These are phyloP conservation scores for Debaryomyces maramus DNA, from an alignment of 805 yeast genomes.

Conservation along the genomic window DNA sequence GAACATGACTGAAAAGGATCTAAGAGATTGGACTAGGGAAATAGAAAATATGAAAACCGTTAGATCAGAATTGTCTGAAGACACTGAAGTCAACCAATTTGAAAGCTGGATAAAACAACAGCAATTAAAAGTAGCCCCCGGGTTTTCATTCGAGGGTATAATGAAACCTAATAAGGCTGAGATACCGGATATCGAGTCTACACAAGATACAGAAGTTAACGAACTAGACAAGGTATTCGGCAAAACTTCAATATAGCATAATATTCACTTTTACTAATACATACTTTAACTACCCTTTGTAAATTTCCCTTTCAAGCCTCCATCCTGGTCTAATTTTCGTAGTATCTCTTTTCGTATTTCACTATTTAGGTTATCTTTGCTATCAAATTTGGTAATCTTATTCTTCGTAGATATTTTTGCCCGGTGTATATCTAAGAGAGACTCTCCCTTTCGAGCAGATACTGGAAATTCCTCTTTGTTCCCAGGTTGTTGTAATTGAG, in stretches of 20 bases:
- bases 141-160: slow-evolving; percentile 32
- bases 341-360: slow-evolving; percentile 12
- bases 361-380: slow-evolving; percentile 7
- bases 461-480: too few relatives aligned
- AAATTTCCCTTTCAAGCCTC: slow-evolving; percentile 10
- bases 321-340: slow-evolving; percentile 8
- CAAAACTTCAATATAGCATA: slow-evolving; percentile 13
- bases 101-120: slow-evolving; percentile 31
- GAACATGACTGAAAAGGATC: slow-evolving; percentile 23
- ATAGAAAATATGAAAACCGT: slow-evolving; percentile 16
- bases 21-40: slow-evolving; percentile 28
- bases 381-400: slow-evolving; percentile 10
- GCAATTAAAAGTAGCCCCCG: slow-evolving; percentile 41
- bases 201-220: slow-evolving; percentile 11
- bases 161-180: slow-evolving; percentile 27
- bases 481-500: too few relatives aligned
- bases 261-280: background rate
- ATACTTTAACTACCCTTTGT: slow-evolving; percentile 3
- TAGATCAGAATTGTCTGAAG: slow-evolving; percentile 10
- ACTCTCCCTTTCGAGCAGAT: too few relatives aligned
- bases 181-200: background rate
- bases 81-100: slow-evolving; percentile 17
- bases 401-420: background rate
- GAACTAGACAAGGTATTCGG: slow-evolving; percentile 33
- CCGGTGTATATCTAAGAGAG: too few relatives aligned